Evolutionary conservation across 257 asterid genomes (phyloP).

Genomic region (Nicotiana paniculata): DNA sequence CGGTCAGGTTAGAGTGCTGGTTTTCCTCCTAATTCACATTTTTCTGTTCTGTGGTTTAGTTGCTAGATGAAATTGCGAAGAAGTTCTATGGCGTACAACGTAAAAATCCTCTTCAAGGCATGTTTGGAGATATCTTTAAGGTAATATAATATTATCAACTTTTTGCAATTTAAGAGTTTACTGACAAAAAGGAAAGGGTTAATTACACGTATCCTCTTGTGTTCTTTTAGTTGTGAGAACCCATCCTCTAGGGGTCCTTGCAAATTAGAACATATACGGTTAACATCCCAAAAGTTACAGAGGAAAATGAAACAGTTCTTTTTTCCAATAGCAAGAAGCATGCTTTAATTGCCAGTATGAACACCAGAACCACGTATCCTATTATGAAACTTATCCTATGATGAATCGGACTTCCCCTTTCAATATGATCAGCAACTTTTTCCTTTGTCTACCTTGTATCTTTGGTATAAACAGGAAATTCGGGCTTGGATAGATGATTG

Average conservation of each 20-base stretch:
- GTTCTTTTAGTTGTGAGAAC: neutral
- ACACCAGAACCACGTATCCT: neutral
- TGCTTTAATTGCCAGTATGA: neutral
- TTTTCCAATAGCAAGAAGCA: neutral
- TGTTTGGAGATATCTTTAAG: conserved; percentile 91
- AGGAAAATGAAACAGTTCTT: neutral
- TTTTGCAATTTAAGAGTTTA: neutral
- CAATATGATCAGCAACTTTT: neutral
- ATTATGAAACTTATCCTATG: neutral
- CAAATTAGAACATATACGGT: neutral
- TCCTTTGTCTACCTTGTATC: neutral
- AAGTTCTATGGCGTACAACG: conserved; percentile 82
- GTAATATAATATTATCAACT: conserved; percentile 22
- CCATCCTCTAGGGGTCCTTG: neutral
- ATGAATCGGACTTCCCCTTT: neutral
- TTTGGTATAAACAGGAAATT: neutral
- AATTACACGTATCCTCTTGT: neutral
- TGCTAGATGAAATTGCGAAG: conserved; percentile 78
- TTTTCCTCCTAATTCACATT: conserved; percentile 7
- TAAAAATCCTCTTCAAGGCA: conserved; percentile 74
- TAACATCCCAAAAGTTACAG: neutral
- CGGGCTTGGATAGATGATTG: neutral
- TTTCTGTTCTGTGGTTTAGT: conserved; percentile 34
- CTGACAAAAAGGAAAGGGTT: neutral
- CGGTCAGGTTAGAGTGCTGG: neutral